Evolutionary conservation across 306 rosid genomes (phyloP), one percentile per base, ranked within the genome.

Genomic region (Senna tora): DNA sequence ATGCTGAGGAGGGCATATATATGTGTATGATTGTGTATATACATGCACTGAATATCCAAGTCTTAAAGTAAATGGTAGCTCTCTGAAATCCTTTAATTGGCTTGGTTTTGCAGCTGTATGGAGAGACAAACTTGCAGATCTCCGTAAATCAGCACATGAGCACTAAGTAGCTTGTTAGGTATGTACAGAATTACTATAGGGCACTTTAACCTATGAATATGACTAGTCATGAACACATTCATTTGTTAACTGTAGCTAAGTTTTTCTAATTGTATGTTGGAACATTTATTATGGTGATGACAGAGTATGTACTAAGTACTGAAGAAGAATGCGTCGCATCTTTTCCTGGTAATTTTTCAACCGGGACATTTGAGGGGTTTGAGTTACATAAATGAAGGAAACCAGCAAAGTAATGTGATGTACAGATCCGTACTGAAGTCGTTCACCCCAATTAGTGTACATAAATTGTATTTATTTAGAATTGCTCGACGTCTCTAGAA

Each of bases 41-140:
- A 33, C 13, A 46, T 56, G 14, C 19, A 21, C 10, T 46, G 36
- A 68, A 65, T 73, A 55, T 17, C 51, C 39, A 56, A 53, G 43
- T 22, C 30, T 25, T 25, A 25, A 25, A 25, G 3, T 25, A 1
- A 25, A 2, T 46, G 69, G 17, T 53, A 13, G 58, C 76, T 47
- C 61, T 50, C 28, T 65, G 60, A 46, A 77, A 71, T 80, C 39
- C 9, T 62, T 62, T 71, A 45, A 56, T 22, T 46, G 42, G 4
- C 13, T 75, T 70, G 16, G 73, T 79, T 81, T 80, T 85, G 91
- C 92, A 95, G 99, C 97, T 60, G 63, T 65, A 77, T 91, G 93
- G 96, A 92, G 85, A 81, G 93, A 95, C 83, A 85, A 85, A 83
- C 83, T 95, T 70, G 73, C 69, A 68, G 74, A 82, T 76, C 86